phyloP scores from a whole-genome alignment of 2,329 filamentous ascomycete genomes.

The Epichloe uncinata region DNA sequence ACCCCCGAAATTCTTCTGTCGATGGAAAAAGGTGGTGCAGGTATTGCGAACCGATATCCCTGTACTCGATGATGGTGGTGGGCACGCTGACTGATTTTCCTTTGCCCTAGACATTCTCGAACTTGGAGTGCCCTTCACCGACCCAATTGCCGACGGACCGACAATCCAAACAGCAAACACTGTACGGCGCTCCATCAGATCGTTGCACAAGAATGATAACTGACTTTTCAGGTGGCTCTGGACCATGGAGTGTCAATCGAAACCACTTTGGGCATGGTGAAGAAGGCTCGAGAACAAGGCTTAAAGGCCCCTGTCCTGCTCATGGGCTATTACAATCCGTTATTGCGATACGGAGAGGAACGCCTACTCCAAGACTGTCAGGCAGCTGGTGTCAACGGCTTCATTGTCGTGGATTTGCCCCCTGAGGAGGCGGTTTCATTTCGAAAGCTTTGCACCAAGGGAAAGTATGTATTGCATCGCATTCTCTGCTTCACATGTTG shows the following conservation, averaged over 20 bases:
- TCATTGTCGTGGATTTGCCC: slow-evolving; percentile 95
- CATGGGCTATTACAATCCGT: slow-evolving; percentile 98
- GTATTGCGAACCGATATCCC: slow-evolving; percentile 31
- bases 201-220: neutral
- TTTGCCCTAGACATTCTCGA: slow-evolving; percentile 64
- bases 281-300: slow-evolving; percentile 62
- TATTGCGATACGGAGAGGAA: slow-evolving; percentile 90
- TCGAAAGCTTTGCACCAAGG: slow-evolving; percentile 67
- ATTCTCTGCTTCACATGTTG: neutral
- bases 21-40: slow-evolving; percentile 85
- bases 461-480: slow-evolving; percentile 41
- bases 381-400: slow-evolving; percentile 79
- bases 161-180: slow-evolving; percentile 96
- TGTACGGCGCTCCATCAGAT: slow-evolving; percentile 26
- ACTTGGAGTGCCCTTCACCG: slow-evolving; percentile 90
- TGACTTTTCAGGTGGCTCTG: slow-evolving; percentile 46
- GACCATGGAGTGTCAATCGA: slow-evolving; percentile 77
- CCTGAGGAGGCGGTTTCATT: slow-evolving; percentile 93
- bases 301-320: slow-evolving; percentile 73
- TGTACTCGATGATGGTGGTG: neutral
- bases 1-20: slow-evolving; percentile 75
- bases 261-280: slow-evolving; percentile 70
- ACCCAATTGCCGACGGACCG: slow-evolving; percentile 94
- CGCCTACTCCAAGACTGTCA: slow-evolving; percentile 72
- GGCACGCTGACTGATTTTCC: neutral